A percentile compares a stretch with the other conserved stretches of the same genome.
phyloP scores from a whole-genome alignment of 495 filamentous ascomycete genomes.

The Penicillium mononematosum region DNA sequence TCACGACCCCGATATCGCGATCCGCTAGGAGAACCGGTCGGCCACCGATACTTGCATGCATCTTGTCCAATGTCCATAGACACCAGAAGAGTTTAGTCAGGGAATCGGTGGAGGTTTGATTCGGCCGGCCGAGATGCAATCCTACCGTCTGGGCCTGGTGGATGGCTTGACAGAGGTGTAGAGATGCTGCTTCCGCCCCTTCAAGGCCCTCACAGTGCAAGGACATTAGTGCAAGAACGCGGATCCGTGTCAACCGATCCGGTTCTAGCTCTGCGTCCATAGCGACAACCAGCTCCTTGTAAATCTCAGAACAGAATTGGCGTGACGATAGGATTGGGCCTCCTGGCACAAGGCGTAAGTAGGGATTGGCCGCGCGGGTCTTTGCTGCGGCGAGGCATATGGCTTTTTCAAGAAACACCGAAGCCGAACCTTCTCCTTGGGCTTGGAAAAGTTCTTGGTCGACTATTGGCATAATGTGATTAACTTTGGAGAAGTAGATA shows the following conservation, averaged over 20 bases:
- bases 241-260: conserved; percentile 46
- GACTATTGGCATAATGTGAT: conserved; percentile 40
- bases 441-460: conserved; percentile 29
- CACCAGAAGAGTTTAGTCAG: conserved; percentile 62
- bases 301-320: conserved; percentile 40
- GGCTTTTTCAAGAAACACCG: conserved; percentile 42
- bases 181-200: conserved; percentile 46
- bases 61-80: conserved; percentile 65
- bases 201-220: conserved; percentile 46
- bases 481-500: conserved; percentile 37
- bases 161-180: conserved; percentile 47
- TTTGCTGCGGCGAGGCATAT: conserved; percentile 50
- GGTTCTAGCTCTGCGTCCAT: conserved; percentile 43
- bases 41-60: conserved; percentile 62
- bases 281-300: conserved; percentile 38
- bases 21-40: conserved; percentile 66
- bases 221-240: conserved; percentile 46
- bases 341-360: conserved; percentile 32
- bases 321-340: conserved; percentile 29
- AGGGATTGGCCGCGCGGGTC: conserved; percentile 30
- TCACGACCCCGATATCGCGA: conserved; percentile 54
- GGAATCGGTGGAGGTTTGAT: conserved; percentile 34
- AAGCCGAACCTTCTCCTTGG: conserved; percentile 24
- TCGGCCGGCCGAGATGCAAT: conserved; percentile 54
- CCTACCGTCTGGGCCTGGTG: conserved; percentile 67